Conservation (phyloP, 2,329 filamentous ascomycete species). For the Elsinoe necatrix region DNA sequence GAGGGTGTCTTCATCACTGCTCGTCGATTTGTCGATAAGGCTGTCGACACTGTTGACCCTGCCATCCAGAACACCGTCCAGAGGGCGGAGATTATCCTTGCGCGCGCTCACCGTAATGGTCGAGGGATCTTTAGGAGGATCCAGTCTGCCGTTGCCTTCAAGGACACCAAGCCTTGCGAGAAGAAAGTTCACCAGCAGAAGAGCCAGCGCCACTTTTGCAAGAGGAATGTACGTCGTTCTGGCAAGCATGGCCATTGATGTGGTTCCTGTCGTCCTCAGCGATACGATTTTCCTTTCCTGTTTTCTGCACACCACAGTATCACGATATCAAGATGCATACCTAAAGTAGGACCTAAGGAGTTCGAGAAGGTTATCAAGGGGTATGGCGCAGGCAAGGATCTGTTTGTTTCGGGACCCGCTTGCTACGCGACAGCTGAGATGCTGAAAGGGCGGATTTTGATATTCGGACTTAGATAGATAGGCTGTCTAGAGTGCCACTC, state of each 20-base stretch:
- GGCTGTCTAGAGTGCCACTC: background rate
- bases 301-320: background rate
- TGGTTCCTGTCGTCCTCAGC: background rate
- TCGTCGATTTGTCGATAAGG: background rate
- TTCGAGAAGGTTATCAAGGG: background rate
- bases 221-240: background rate
- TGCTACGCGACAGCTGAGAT: background rate
- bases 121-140: background rate
- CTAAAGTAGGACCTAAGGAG: background rate
- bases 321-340: background rate
- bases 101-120: slow-evolving; percentile 3
- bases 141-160: background rate
- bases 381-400: background rate
- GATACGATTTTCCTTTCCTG: background rate
- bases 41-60: background rate
- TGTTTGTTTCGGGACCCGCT: background rate
- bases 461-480: background rate
- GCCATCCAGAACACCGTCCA: background rate
- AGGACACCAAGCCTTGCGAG: background rate
- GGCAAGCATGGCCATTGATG: slow-evolving; percentile 1
- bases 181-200: background rate
- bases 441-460: background rate
- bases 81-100: background rate
- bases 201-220: background rate
- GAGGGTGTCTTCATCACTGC: background rate